A percentile compares a stretch with the other conserved stretches of the same genome.
Evolutionary conservation across 2,329 filamentous ascomycete species (phyloP).

Genomic region (Sclerotinia trifoliorum): DNA sequence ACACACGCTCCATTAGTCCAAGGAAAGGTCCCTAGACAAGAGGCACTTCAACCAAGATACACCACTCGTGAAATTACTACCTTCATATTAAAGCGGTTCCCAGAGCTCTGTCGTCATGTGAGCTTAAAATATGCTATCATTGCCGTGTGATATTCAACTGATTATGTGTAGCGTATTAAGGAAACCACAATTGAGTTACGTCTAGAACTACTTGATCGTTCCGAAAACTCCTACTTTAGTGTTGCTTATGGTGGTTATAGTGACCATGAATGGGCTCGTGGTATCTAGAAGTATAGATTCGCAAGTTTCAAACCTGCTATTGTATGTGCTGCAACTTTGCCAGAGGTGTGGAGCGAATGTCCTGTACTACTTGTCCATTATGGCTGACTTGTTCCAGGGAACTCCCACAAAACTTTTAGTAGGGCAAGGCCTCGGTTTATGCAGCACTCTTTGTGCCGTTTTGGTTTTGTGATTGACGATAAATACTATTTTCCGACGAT

Average conservation of each 20-base stretch:
- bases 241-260: slow-evolving; percentile 21
- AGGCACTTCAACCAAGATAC: slow-evolving; percentile 5
- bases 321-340: neutral
- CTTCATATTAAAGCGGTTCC: slow-evolving; percentile 11
- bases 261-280: slow-evolving; percentile 20
- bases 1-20: slow-evolving; percentile 21
- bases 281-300: neutral
- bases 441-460: neutral
- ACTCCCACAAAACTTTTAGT: neutral
- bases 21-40: slow-evolving; percentile 20
- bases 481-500: slow-evolving; percentile 11
- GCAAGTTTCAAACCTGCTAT: neutral
- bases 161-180: slow-evolving; percentile 17
- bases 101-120: slow-evolving; percentile 14
- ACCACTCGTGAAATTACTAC: slow-evolving; percentile 7
- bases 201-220: slow-evolving; percentile 17
- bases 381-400: neutral
- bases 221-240: slow-evolving; percentile 20
- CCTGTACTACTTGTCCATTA: neutral
- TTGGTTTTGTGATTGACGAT: neutral
- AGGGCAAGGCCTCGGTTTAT: neutral
- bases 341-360: neutral
- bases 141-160: neutral
- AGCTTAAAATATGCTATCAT: neutral
- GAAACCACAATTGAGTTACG: slow-evolving; percentile 10